Conservation (phyloP, 2,329 filamentous ascomycete species). For the Calonectria leucothoes region DNA sequence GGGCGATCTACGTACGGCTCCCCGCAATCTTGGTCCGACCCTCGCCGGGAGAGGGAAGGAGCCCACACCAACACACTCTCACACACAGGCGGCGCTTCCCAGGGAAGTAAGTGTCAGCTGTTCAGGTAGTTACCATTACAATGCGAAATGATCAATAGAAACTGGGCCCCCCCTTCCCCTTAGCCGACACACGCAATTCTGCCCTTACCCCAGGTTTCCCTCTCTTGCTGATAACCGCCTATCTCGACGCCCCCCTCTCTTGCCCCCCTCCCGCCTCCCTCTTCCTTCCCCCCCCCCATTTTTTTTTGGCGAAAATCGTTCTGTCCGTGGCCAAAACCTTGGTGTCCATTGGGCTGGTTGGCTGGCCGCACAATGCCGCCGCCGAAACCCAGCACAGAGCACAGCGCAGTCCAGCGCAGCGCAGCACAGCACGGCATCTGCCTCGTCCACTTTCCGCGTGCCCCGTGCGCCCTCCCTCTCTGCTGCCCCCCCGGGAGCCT, state of each 20-base stretch:
- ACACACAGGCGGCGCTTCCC: too few species aligned
- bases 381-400: too few species aligned
- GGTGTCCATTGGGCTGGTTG: constrained; percentile 34
- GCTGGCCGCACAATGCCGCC: constrained; percentile 15
- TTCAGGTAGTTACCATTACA: constrained; percentile 28
- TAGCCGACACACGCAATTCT: constrained; percentile 4
- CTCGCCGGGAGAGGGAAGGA: constrained; percentile 11
- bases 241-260: constrained; percentile 14
- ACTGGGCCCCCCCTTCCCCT: constrained; percentile 2
- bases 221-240: constrained; percentile 34
- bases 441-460: background rate
- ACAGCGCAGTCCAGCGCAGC: too few species aligned
- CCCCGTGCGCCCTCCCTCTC: constrained; percentile 28
- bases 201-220: constrained; percentile 40
- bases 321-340: constrained; percentile 40
- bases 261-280: too few species aligned
- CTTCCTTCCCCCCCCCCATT: background rate
- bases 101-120: background rate
- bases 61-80: too few species aligned
- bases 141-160: constrained; percentile 40
- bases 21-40: constrained; percentile 36
- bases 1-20: constrained; percentile 42
- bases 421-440: too few species aligned
- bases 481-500: constrained; percentile 17
- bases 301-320: constrained; percentile 32